Base-by-base conservation (phyloP, 1,284 basidiomycete species). In the Microbotryomycetes sp. region DNA sequence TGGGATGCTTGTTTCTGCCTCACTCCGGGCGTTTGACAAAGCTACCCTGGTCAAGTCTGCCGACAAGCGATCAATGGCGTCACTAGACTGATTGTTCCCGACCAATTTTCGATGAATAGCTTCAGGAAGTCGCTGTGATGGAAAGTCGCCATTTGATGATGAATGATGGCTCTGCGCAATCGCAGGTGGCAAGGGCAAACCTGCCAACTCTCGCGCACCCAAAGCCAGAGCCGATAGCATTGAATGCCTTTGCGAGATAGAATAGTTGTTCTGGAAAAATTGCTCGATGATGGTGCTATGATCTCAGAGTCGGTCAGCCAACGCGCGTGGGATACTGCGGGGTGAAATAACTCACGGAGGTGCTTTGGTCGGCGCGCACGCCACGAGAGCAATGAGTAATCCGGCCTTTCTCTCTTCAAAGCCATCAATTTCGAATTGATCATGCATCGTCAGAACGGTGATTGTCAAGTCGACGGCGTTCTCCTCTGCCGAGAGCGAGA, bases 261-360 rank as follows among this genome's bases (percentile, higher is more conserved):
- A 92, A 75, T 94, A 97, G 69, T 93, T 89, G 54, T 88, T 87
- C 63, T 86, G 85, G 77, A 97, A 97, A 75, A 92, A 90, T 72
- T 96, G 89, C 73, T 97, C 90, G 50, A 88, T 85, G n/a, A 94
- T 79, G 52, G 83, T 81, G 3, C 91, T 93, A 72, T 1, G 56
- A 28, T 30, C 36, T 42, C 9, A 9, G 19, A 42, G 19, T 42
- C 12, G 19, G 36, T 19, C 14, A 22, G n/a, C 50, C 31, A 56
- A 22, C 49, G 30, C 36, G 36, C 32, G n/a, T 49, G 32, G 16
- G n/a, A 2, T 6, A 29, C 0, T 36, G 26, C 4, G 14, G 6
- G 3, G 25, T 14, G 19, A 32, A 9, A 16, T 6, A 46, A 82
- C 88, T 74, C 75, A 96, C 89, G 85, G 87, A 1, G 88, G 85